Percentiles rank a stretch among this genome's conserved stretches.
Evolutionary conservation across 805 yeast genomes (phyloP).

Genomic region (Pichia thaimueangensis): DNA sequence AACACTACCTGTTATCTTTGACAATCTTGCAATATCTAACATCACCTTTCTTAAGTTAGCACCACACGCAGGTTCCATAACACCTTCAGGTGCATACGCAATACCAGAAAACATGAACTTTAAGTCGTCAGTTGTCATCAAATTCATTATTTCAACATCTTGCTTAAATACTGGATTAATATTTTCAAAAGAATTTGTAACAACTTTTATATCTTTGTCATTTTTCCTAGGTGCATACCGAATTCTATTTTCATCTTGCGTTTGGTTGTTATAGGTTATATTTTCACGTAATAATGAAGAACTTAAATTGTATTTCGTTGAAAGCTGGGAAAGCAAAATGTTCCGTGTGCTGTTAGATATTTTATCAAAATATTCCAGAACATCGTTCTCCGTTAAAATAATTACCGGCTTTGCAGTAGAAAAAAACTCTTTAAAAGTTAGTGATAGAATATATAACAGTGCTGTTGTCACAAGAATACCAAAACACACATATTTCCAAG

Average conservation of each 20-base stretch:
- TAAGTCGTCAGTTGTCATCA: conserved; percentile 33
- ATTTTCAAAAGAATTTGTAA: conserved; percentile 20
- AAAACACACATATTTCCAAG: conserved; percentile 11
- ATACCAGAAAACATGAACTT: conserved; percentile 46
- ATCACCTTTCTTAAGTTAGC: conserved; percentile 40
- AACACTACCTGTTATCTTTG: conserved; percentile 52
- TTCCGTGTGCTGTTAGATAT: neutral
- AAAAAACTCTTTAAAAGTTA: conserved; percentile 3
- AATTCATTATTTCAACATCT: conserved; percentile 30
- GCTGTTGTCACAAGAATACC: conserved; percentile 4
- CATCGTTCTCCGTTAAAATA: conserved; percentile 2
- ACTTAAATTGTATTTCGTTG: neutral
- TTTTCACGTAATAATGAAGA: neutral
- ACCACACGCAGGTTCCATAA: conserved; percentile 48
- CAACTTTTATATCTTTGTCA: neutral
- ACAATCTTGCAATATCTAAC: conserved; percentile 49
- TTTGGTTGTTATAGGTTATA: neutral
- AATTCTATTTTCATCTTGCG: neutral
- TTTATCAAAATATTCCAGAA: conserved; percentile 1
- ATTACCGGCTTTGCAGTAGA: neutral
- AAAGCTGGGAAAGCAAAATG: neutral
- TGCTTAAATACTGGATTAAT: conserved; percentile 29
- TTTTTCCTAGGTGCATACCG: conserved; percentile 5
- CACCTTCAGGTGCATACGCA: conserved; percentile 52
- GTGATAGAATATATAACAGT: conserved; percentile 1